These are phyloP conservation scores for Sporothrix humicola DNA, from an alignment of 2,329 filamentous ascomycete species.

Conservation along the genomic window DNA sequence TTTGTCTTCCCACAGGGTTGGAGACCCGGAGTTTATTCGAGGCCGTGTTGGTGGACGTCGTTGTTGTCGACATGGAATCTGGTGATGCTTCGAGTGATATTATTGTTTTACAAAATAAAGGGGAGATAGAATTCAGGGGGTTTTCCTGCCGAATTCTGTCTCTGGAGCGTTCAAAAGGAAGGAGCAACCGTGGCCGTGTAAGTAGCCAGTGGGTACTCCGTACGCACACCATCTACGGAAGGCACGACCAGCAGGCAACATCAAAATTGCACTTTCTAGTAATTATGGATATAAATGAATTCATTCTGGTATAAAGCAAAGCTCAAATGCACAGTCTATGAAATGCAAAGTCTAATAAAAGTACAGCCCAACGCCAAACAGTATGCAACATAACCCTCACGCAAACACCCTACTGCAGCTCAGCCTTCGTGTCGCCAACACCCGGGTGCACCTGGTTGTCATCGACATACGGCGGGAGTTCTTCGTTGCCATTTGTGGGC, in stretches of 20 bases:
- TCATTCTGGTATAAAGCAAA: not conserved
- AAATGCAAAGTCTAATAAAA: not conserved
- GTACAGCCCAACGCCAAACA: not conserved
- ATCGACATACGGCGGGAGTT: conserved; percentile 43
- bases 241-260: not conserved
- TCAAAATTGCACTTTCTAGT: not conserved
- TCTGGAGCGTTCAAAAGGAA: not conserved
- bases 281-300: not conserved
- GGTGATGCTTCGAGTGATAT: not conserved
- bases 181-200: not conserved
- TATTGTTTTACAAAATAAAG: not conserved
- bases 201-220: not conserved
- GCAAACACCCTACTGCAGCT: not conserved
- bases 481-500: conserved; percentile 29
- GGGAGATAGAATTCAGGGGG: not conserved
- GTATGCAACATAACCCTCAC: not conserved
- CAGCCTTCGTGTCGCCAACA: conserved; percentile 37
- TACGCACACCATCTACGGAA: not conserved
- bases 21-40: not conserved
- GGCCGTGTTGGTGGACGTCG: not conserved
- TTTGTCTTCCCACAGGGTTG: not conserved
- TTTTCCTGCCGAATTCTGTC: not conserved
- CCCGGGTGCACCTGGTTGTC: conserved; percentile 36
- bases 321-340: not conserved
- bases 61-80: not conserved